Evolutionary conservation across 495 filamentous ascomycete species (phyloP).

Genomic region (Aspergillus ellipticus): DNA sequence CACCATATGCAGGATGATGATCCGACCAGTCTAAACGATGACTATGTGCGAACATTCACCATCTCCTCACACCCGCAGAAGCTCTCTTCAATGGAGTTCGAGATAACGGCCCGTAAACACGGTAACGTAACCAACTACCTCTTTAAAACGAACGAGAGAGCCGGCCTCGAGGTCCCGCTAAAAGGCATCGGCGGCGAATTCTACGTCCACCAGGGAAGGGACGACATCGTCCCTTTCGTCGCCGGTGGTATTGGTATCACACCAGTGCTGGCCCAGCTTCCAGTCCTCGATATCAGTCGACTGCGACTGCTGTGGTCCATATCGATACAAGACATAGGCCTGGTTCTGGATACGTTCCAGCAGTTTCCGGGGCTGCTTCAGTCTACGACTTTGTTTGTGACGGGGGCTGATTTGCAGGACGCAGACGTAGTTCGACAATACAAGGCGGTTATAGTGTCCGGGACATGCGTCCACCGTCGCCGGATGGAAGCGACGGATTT

Average conservation of each 20-base stretch:
- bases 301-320: slow-evolving; percentile 66
- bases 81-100: slow-evolving; percentile 49
- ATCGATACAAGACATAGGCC: slow-evolving; percentile 53
- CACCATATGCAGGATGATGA: slow-evolving; percentile 79
- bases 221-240: slow-evolving; percentile 47
- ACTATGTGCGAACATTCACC: slow-evolving; percentile 79
- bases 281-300: slow-evolving; percentile 36
- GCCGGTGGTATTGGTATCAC: slow-evolving; percentile 81
- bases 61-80: slow-evolving; percentile 54
- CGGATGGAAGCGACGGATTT: slow-evolving; percentile 56
- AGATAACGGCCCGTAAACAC: slow-evolving; percentile 66
- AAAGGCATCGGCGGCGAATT: slow-evolving; percentile 73
- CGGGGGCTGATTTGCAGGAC: slow-evolving; percentile 35
- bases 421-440: slow-evolving; percentile 12
- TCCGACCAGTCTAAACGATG: slow-evolving; percentile 73
- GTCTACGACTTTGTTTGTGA: slow-evolving; percentile 58
- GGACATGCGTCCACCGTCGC: slow-evolving; percentile 43
- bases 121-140: slow-evolving; percentile 65
- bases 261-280: slow-evolving; percentile 63
- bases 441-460: slow-evolving; percentile 29
- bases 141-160: slow-evolving; percentile 50
- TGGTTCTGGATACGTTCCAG: slow-evolving; percentile 58
- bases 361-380: slow-evolving; percentile 46
- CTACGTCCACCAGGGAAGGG: slow-evolving; percentile 35
- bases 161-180: slow-evolving; percentile 59